phyloP scores from a whole-genome alignment of 805 yeast species.

The Saccharomyces paradoxus region DNA sequence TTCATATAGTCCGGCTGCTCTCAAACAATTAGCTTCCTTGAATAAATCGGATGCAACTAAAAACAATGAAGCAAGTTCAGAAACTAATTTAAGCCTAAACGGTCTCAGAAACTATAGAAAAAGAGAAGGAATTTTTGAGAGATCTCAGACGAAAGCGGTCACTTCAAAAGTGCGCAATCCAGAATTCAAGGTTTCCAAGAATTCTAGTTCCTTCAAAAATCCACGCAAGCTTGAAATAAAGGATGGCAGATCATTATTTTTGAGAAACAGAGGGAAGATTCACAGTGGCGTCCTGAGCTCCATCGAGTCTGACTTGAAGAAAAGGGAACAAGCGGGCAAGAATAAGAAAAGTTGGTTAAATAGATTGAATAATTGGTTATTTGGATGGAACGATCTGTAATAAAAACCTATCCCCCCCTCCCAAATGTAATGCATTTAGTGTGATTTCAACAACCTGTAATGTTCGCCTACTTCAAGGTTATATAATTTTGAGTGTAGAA shows the following conservation, averaged over 20 bases:
- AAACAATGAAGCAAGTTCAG: neutral
- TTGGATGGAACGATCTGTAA: conserved; percentile 48
- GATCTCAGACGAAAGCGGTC: neutral
- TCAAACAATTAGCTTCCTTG: conserved; percentile 48
- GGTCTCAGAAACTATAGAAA: neutral
- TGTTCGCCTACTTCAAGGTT: neutral
- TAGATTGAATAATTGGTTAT: conserved; percentile 39
- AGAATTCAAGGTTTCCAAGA: neutral
- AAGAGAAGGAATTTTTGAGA: neutral
- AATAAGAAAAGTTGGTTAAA: conserved; percentile 18
- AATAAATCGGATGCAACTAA: conserved; percentile 18
- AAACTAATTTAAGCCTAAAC: conserved; percentile 23
- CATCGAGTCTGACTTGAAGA: neutral
- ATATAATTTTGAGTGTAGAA: neutral
- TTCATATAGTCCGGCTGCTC: conserved; percentile 53
- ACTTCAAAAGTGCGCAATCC: neutral
- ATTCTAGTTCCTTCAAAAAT: neutral
- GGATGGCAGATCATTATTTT: conserved; percentile 37
- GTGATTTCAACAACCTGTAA: neutral
- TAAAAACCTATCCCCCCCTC: conserved; percentile 38
- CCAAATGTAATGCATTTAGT: neutral
- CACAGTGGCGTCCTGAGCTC: neutral
- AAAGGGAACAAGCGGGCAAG: neutral
- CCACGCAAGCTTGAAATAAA: conserved; percentile 32
- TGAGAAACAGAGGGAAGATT: conserved; percentile 15